Evolutionary conservation across 2,329 filamentous ascomycete genomes (phyloP), one percentile per base, ranked within the genome.

Genomic region (Penicillium sumatraense): DNA sequence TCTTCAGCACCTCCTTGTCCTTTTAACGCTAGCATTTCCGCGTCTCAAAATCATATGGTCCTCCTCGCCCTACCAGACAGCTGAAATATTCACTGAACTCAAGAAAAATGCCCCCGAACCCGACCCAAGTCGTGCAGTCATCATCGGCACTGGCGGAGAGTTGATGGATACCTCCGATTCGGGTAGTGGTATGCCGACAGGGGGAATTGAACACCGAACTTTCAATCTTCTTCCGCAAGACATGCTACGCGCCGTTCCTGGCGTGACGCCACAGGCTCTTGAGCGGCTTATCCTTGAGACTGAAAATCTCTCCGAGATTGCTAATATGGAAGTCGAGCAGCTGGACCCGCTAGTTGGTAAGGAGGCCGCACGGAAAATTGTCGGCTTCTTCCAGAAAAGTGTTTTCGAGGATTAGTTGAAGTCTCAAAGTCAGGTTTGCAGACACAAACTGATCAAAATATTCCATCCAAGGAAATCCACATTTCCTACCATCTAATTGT

Each of bases 1-100:
- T 69, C 81, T 97, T 27, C 95, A 99, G 72, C 89, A 89, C 59
- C 95, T 97, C 74, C 82, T 99, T 42, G 95, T 97, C 11, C 86
- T 98, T 41, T 83, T 99, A 18, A 97, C 93, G 0, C 84, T 99
- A 5, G 90, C 93, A 0, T 99, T 98, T 66, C 95, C 95, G 0
- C 86, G 86, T 20, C 82, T 99, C 46, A 89, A 91, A 61, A 89
- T 99, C 64, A 91, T 99, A 65, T 99, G 95, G 95, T 95, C 90
- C 8, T 90, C 86, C 8, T 92, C 89, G 10, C 93, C 95, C 0
- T 96, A 96, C 70, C 93, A 99, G 73, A 98, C 95, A 0, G 95
- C 95, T 1, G 93, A 98, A 78, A 98, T 99, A 59, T 98, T 99
- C 71, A 89, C 93, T 66, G 88, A 91, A 62, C 83, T 99, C 51